phyloP scores from a whole-genome alignment of 106 monocot genomes.

The Dactylorhiza incarnata region DNA sequence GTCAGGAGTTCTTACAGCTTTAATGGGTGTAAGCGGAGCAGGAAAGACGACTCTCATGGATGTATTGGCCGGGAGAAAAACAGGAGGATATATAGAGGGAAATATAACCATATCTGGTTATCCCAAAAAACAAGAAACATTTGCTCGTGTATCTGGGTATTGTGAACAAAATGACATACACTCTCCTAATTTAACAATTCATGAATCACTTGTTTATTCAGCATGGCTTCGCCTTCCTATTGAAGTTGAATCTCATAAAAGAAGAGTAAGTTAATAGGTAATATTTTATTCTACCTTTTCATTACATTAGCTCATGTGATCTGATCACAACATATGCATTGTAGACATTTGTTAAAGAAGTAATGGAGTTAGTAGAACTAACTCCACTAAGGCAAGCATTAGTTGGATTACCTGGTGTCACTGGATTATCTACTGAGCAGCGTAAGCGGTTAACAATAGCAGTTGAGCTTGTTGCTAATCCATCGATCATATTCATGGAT shows the following conservation, averaged over 20 bases:
- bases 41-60: constrained; percentile 38
- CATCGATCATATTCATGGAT: constrained; percentile 39
- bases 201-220: constrained; percentile 32
- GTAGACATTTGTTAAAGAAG: constrained; percentile 26
- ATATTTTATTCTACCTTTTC: neutral
- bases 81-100: constrained; percentile 33
- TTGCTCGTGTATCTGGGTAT: constrained; percentile 33
- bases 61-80: constrained; percentile 26
- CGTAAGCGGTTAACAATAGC: constrained; percentile 33
- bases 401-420: constrained; percentile 28
- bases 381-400: constrained; percentile 14
- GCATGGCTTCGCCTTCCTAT: constrained; percentile 26
- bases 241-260: neutral
- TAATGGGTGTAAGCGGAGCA: constrained; percentile 34
- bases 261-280: constrained; percentile 7
- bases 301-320: neutral
- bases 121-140: constrained; percentile 35
- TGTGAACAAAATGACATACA: constrained; percentile 37
- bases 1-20: constrained; percentile 30
- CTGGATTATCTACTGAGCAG: constrained; percentile 25
- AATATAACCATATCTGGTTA: constrained; percentile 24
- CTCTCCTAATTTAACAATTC: constrained; percentile 29
- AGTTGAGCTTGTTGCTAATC: constrained; percentile 35
- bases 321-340: neutral
- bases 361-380: constrained; percentile 29